Conservation (phyloP, 495 filamentous ascomycete species). For the Hyaloscypha bicolor region DNA sequence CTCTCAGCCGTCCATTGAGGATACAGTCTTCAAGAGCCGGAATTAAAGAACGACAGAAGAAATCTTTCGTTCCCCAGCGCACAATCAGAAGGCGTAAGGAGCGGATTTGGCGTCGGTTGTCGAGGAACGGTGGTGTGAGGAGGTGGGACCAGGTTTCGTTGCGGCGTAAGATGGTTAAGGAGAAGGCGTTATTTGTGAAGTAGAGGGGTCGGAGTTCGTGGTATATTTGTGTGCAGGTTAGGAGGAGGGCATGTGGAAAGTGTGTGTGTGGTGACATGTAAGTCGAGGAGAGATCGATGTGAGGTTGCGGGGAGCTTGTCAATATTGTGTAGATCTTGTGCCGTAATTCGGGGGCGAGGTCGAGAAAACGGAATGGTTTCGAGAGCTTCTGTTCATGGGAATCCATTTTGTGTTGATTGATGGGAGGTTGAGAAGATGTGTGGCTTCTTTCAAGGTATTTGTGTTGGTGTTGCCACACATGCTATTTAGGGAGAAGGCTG, state of each 20-base stretch:
- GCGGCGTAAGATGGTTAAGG: constrained; percentile 16
- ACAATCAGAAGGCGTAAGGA: constrained; percentile 11
- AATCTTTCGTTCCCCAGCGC: constrained; percentile 31
- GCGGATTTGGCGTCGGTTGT: constrained; percentile 19
- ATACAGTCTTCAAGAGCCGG: constrained; percentile 30
- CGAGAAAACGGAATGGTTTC: constrained; percentile 29
- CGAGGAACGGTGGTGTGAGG: constrained; percentile 15
- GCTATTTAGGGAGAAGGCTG: constrained; percentile 10
- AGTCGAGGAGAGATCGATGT: constrained; percentile 8
- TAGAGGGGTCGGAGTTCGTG: constrained; percentile 28
- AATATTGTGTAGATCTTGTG: constrained; percentile 26
- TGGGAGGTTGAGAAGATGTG: neutral
- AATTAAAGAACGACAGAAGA: constrained; percentile 20
- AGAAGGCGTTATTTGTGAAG: constrained; percentile 28
- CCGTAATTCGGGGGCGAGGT: constrained; percentile 31
- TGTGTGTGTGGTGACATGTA: neutral
- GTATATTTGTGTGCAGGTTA: constrained; percentile 30
- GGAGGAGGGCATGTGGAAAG: constrained; percentile 23
- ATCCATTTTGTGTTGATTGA: neutral
- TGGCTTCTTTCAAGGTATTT: neutral
- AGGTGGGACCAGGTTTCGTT: constrained; percentile 19
- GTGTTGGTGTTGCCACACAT: neutral
- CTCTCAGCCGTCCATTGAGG: constrained; percentile 28
- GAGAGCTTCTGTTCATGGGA: neutral
- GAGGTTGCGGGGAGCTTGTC: constrained; percentile 3